phyloP scores from a whole-genome alignment of 306 rosid species.

The Quercus dentata region DNA sequence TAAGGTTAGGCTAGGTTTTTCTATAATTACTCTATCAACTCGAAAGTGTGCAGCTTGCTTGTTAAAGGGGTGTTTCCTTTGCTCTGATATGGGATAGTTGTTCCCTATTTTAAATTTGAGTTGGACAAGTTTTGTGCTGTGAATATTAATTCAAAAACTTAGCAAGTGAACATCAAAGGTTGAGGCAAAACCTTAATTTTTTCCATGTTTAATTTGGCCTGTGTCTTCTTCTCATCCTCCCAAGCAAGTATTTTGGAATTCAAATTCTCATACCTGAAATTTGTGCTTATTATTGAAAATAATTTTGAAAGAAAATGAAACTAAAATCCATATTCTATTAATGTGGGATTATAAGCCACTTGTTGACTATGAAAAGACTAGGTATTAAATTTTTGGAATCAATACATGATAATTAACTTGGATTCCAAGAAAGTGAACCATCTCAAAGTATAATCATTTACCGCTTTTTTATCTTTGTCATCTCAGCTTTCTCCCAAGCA shows the following conservation, averaged over 20 bases:
- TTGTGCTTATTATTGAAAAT: slow-evolving; percentile 5
- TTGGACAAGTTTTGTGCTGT: no score
- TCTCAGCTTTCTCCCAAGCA: slow-evolving; percentile 55
- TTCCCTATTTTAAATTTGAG: no score
- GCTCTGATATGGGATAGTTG: no score
- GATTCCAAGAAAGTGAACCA: not conserved
- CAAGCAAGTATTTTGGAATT: slow-evolving; percentile 43
- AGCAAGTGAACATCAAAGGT: not conserved
- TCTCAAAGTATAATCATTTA: slow-evolving; percentile 6
- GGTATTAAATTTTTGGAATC: not conserved
- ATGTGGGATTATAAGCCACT: not conserved
- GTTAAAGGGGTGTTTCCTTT: no score
- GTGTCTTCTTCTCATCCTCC: slow-evolving; percentile 60
- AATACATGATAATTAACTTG: no score
- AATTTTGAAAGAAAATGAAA: not conserved
- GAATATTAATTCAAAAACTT: slow-evolving; percentile 5
- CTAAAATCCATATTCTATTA: not conserved
- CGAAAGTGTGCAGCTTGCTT: no score
- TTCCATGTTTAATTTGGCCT: slow-evolving; percentile 48
- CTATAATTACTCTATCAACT: no score
- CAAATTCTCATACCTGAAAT: slow-evolving; percentile 53
- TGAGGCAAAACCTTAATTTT: slow-evolving; percentile 39
- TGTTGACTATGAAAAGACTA: no score
- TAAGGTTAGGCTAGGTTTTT: no score
- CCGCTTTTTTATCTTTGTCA: slow-evolving; percentile 48